Percentiles rank a stretch among this genome's conserved stretches.
Evolutionary conservation across 768 basidiomycete genomes (phyloP).

Genomic region (Tylopilus subfusipes): DNA sequence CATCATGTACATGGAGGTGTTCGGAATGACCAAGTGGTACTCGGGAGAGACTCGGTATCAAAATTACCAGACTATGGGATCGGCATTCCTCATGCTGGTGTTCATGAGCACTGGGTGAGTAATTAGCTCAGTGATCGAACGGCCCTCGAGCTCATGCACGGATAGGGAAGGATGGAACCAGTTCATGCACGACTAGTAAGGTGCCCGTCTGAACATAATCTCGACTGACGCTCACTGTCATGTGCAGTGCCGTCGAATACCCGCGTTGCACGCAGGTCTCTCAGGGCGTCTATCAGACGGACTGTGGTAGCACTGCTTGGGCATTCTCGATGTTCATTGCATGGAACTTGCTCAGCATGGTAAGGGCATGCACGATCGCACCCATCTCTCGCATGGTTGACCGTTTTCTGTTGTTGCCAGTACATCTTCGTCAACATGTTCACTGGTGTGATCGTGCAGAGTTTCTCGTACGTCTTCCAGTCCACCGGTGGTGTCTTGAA

Average conservation of each 20-base stretch:
- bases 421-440: slow-evolving; percentile 97
- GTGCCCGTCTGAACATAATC: neutral
- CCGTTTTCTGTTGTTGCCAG: slow-evolving; percentile 40
- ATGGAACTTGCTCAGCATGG: slow-evolving; percentile 96
- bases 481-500: slow-evolving; percentile 69
- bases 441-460: slow-evolving; percentile 94
- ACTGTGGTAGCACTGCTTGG: slow-evolving; percentile 85
- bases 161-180: slow-evolving; percentile 92
- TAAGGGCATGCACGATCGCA: slow-evolving; percentile 28
- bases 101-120: slow-evolving; percentile 89
- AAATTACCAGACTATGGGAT: slow-evolving; percentile 80
- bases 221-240: neutral
- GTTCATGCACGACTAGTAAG: slow-evolving; percentile 94
- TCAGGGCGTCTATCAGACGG: slow-evolving; percentile 53
- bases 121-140: slow-evolving; percentile 19
- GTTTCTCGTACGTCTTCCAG: slow-evolving; percentile 94
- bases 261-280: slow-evolving; percentile 73
- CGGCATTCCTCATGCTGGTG: slow-evolving; percentile 81
- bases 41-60: slow-evolving; percentile 49
- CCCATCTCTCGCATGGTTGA: slow-evolving; percentile 12
- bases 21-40: slow-evolving; percentile 85
- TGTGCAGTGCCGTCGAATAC: slow-evolving; percentile 62
- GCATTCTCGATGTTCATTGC: slow-evolving; percentile 85
- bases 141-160: slow-evolving; percentile 5
- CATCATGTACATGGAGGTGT: slow-evolving; percentile 85